A percentile compares a stretch with the other conserved stretches of the same genome.
These are phyloP conservation scores for Leersia perrieri DNA, from an alignment of 176 grass and related monocot species.

Conservation along the genomic window DNA sequence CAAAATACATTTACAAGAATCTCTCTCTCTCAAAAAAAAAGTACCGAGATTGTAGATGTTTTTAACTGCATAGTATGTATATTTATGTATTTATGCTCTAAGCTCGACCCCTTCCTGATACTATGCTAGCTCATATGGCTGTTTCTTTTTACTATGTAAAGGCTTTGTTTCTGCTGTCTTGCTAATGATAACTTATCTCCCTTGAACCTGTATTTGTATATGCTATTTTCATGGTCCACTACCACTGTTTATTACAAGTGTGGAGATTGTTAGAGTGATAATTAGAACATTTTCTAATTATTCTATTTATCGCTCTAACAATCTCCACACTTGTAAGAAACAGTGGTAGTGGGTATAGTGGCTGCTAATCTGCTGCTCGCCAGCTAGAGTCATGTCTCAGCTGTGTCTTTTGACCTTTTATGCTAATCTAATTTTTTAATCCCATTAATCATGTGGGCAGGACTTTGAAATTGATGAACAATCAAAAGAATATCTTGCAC, in stretches of 20 bases:
- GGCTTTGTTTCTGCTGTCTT: background rate
- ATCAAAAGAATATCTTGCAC: slow-evolving; percentile 61
- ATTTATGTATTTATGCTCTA: slow-evolving; percentile 6
- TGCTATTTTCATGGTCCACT: background rate
- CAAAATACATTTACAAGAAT: background rate
- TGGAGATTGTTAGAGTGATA: background rate
- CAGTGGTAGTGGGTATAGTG: background rate
- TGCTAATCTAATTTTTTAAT: slow-evolving; percentile 27
- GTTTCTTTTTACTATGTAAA: background rate
- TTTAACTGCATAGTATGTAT: background rate
- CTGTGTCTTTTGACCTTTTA: slow-evolving; percentile 4
- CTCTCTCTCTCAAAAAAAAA: background rate
- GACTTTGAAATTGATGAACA: slow-evolving; percentile 72
- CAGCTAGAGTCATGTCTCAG: background rate
- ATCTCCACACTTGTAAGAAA: background rate
- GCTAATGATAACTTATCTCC: background rate
- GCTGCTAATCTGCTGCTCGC: background rate
- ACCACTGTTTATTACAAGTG: background rate
- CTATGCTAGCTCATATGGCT: background rate
- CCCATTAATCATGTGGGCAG: slow-evolving; percentile 32
- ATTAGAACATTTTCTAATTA: slow-evolving; percentile 1
- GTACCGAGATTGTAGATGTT: background rate
- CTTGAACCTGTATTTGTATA: background rate
- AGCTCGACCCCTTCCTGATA: background rate
- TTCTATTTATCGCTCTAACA: background rate